Evolutionary conservation across 2,329 filamentous ascomycete species (phyloP).

Genomic region (Celoporthe dispersa): DNA sequence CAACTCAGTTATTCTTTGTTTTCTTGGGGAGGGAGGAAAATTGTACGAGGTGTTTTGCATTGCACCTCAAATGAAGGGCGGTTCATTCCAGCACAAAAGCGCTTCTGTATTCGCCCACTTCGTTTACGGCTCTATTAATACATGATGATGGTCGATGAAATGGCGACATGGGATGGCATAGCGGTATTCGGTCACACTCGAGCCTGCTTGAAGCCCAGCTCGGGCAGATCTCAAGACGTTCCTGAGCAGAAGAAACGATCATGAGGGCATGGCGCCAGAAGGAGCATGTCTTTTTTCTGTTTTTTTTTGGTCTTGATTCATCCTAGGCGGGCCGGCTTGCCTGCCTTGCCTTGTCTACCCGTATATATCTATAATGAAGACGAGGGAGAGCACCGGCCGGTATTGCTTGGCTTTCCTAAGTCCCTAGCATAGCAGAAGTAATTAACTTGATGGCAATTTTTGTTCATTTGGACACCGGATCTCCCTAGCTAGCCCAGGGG

Average conservation of each 20-base stretch:
- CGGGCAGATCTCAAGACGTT: neutral
- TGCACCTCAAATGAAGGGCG: neutral
- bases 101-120: neutral
- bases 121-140: constrained; percentile 14
- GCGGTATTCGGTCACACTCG: neutral
- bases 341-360: neutral
- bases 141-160: constrained; percentile 18
- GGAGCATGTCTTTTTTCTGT: neutral
- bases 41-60: neutral
- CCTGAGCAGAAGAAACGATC: neutral
- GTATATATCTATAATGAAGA: constrained; percentile 13
- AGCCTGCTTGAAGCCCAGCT: neutral
- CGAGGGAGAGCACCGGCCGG: neutral
- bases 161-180: neutral
- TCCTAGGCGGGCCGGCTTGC: neutral
- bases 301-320: neutral
- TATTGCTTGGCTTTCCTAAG: neutral
- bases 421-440: constrained; percentile 1
- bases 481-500: neutral
- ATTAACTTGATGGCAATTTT: neutral
- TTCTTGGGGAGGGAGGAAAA: neutral
- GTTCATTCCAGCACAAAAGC: constrained; percentile 2
- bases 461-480: neutral
- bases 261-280: constrained; percentile 9
- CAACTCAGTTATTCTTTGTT: neutral